phyloP scores from a whole-genome alignment of 768 basidiomycete species.

The Lentinula edodes region DNA sequence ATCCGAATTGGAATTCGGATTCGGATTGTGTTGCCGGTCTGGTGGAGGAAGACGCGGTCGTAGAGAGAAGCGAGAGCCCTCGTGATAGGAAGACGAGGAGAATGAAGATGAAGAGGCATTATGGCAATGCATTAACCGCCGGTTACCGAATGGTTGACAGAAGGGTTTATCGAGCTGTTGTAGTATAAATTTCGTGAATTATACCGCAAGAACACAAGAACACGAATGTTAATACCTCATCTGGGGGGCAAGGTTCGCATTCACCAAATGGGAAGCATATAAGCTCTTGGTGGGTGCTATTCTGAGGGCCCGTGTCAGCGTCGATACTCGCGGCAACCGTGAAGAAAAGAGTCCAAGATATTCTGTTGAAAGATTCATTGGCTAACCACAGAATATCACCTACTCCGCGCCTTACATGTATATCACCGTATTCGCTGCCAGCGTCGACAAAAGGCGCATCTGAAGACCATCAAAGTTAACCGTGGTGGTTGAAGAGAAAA shows the following conservation, averaged over 20 bases:
- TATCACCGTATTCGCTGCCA: conserved; percentile 23
- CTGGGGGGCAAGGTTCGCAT: conserved; percentile 61
- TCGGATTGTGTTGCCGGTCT: conserved; percentile 5
- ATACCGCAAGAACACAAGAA: conserved; percentile 5
- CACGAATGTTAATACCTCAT: conserved; percentile 39
- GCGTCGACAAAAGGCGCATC: conserved; percentile 26
- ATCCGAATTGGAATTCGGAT: background rate
- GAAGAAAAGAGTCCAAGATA: background rate
- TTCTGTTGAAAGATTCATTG: background rate
- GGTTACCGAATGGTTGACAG: conserved; percentile 94
- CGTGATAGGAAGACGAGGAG: conserved; percentile 12
- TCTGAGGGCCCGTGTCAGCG: conserved; percentile 10
- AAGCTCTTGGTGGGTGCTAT: conserved; percentile 22
- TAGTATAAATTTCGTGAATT: background rate
- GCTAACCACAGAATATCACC: background rate
- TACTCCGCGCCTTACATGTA: conserved; percentile 23
- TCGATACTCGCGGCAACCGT: background rate
- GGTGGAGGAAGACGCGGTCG: conserved; percentile 6
- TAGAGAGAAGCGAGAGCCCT: conserved; percentile 9
- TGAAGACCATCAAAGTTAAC: conserved; percentile 28
- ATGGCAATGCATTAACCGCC: conserved; percentile 81
- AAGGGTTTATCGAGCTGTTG: conserved; percentile 77
- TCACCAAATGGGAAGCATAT: conserved; percentile 39
- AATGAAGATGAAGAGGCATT: conserved; percentile 26
- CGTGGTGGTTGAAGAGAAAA: conserved; percentile 4